Conservation (phyloP, 192 early-diverging fungal genomes). For the Oehlia diaphana region DNA sequence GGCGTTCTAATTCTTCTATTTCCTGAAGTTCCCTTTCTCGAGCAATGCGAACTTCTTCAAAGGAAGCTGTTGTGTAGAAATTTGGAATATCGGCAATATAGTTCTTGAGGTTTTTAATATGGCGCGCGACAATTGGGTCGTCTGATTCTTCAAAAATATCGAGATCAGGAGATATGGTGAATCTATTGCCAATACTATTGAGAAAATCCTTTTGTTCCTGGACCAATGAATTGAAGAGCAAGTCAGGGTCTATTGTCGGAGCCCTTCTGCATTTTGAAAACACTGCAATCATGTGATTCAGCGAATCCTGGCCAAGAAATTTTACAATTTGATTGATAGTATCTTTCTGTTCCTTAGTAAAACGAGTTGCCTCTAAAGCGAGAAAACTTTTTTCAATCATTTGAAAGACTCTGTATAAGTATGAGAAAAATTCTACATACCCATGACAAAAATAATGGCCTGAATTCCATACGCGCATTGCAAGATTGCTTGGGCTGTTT, state of each 20-base stretch:
- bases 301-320: neutral
- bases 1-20: too few relatives aligned
- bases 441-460: slow-evolving; percentile 6
- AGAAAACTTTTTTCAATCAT: neutral
- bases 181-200: neutral
- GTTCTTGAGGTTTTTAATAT: neutral
- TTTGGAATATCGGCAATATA: too few relatives aligned
- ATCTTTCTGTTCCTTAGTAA: neutral
- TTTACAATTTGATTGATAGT: neutral
- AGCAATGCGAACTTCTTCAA: too few relatives aligned
- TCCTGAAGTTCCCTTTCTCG: too few relatives aligned
- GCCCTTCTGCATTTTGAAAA: neutral
- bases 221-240: neutral
- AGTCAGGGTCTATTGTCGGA: neutral
- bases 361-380: neutral
- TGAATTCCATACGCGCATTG: neutral
- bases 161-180: neutral
- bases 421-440: neutral
- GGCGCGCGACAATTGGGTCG: neutral
- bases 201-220: neutral
- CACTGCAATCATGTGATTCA: neutral
- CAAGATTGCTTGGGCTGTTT: neutral
- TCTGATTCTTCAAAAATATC: neutral
- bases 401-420: too few relatives aligned
- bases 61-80: too few relatives aligned